phyloP scores from a whole-genome alignment of 2,329 filamentous ascomycete genomes.

The Rasamsonia emersonii region DNA sequence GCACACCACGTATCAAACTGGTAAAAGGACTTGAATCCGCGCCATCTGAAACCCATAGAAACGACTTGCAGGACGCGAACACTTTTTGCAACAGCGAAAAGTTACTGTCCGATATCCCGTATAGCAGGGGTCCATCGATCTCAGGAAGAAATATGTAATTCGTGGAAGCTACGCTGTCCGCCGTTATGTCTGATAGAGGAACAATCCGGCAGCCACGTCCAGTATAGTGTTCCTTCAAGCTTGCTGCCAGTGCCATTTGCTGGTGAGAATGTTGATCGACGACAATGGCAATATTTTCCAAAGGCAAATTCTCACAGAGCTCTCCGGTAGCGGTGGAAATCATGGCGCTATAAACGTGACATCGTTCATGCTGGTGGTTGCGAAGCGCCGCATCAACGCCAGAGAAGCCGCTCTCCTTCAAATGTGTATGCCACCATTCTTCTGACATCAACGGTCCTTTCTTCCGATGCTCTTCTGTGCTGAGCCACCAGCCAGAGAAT shows the following conservation, averaged over 20 bases:
- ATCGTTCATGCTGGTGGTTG: too few species aligned
- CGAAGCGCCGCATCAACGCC: not conserved
- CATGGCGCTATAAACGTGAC: too few species aligned
- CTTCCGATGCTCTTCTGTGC: conserved; percentile 16
- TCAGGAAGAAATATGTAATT: not conserved
- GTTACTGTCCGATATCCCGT: not conserved
- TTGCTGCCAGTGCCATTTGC: too few species aligned
- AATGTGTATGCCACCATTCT: not conserved
- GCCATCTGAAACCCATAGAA: not conserved
- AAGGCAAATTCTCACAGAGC: too few species aligned
- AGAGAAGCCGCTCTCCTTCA: conserved; percentile 1
- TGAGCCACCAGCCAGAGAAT: conserved; percentile 26
- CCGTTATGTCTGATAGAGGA: too few species aligned
- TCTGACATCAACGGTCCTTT: conserved; percentile 11
- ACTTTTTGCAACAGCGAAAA: not conserved
- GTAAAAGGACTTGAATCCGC: not conserved
- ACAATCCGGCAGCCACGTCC: too few species aligned
- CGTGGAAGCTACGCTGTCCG: too few species aligned
- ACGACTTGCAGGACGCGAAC: not conserved
- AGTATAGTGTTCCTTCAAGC: too few species aligned
- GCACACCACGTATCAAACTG: not conserved
- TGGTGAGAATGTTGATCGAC: too few species aligned
- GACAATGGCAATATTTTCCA: too few species aligned
- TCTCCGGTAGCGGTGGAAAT: too few species aligned
- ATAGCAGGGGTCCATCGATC: not conserved